Evolutionary conservation across 257 asterid species (phyloP).

Genomic region (Vinca minor): DNA sequence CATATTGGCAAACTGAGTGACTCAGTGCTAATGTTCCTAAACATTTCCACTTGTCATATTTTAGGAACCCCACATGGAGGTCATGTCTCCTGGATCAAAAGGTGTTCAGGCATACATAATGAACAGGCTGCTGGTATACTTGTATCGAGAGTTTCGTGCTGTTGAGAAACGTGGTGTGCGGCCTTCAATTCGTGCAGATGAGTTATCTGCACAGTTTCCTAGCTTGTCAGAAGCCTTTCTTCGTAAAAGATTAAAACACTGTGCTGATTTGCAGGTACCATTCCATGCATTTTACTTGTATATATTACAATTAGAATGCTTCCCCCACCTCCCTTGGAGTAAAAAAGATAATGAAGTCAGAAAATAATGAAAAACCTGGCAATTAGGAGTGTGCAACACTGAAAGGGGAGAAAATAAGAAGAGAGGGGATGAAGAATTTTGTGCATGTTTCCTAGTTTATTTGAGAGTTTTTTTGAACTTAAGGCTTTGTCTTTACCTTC

Average conservation of each 20-base stretch:
- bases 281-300: slow-evolving; percentile 1
- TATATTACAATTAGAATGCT: not conserved
- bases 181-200: slow-evolving; percentile 76
- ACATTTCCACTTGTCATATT: slow-evolving; percentile 14
- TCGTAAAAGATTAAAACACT: slow-evolving; percentile 74
- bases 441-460: not conserved
- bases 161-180: slow-evolving; percentile 70
- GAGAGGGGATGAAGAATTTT: not conserved
- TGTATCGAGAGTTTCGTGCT: slow-evolving; percentile 86
- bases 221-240: slow-evolving; percentile 69
- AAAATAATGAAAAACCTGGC: not conserved
- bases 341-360: not conserved
- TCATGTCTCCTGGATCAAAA: slow-evolving; percentile 91
- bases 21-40: not conserved
- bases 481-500: slow-evolving; percentile 13
- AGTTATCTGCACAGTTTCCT: slow-evolving; percentile 72
- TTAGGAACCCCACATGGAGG: slow-evolving; percentile 97
- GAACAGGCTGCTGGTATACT: slow-evolving; percentile 81
- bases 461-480: slow-evolving; percentile 1
- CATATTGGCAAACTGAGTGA: not conserved
- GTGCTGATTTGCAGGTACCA: slow-evolving; percentile 83
- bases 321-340: not conserved
- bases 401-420: not conserved
- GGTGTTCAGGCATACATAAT: slow-evolving; percentile 63
- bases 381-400: not conserved